These are phyloP conservation scores for Ceratopteris richardii DNA, from an alignment of 75 land plant genomes.

Conservation along the genomic window DNA sequence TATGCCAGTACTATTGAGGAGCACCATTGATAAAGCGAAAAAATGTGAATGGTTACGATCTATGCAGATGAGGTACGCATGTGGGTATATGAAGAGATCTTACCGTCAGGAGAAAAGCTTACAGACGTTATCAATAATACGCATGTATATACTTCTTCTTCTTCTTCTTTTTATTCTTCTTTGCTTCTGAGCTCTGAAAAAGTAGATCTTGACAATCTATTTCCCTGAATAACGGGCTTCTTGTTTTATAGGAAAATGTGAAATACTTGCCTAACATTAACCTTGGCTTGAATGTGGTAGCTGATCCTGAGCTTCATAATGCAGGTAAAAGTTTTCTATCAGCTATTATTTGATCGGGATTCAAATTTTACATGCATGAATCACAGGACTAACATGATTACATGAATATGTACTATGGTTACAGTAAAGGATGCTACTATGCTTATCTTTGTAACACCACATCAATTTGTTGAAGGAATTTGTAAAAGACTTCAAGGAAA, in stretches of 20 bases:
- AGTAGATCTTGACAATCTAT: too few species aligned
- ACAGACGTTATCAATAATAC: conserved; percentile 57
- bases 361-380: neutral
- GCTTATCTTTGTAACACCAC: conserved; percentile 87
- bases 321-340: conserved; percentile 38
- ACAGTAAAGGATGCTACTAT: conserved; percentile 78
- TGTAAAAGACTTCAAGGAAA: conserved; percentile 72
- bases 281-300: conserved; percentile 79
- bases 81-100: conserved; percentile 87
- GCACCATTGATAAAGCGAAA: too few species aligned
- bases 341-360: neutral
- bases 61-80: conserved; percentile 78
- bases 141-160: conserved; percentile 30
- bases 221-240: too few species aligned
- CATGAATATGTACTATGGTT: too few species aligned
- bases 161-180: neutral
- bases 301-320: conserved; percentile 68
- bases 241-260: conserved; percentile 66
- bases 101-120: conserved; percentile 71
- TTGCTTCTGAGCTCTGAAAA: too few species aligned
- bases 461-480: conserved; percentile 71
- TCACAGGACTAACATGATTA: too few species aligned
- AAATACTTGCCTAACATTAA: conserved; percentile 82
- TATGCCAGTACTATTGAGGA: too few species aligned
- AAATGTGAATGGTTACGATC: too few species aligned